Conservation (phyloP, 140 eudicot species). For the Anethum foeniculum region DNA sequence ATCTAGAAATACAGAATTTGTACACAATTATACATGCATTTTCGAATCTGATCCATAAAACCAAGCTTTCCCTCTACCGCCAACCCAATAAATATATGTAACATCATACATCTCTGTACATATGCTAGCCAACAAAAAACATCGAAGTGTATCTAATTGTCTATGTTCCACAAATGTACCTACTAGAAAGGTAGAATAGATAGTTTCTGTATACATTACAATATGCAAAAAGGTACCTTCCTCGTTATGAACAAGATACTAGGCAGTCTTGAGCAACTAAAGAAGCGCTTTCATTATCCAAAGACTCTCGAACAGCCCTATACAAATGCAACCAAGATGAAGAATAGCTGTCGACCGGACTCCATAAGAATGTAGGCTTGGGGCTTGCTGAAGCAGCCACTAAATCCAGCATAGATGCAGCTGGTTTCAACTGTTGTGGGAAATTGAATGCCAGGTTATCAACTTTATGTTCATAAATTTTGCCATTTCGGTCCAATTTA, state of each 20-base stretch:
- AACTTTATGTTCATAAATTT: conserved; percentile 84
- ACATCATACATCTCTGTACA: background rate
- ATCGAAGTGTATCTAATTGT: background rate
- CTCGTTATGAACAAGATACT: conserved; percentile 48
- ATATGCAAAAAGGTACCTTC: conserved; percentile 18
- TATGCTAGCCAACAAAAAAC: background rate
- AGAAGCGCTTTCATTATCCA: conserved; percentile 36
- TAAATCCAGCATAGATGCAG: conserved; percentile 62
- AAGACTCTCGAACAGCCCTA: conserved; percentile 49
- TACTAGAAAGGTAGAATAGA: background rate
- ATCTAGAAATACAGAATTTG: background rate
- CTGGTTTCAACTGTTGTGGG: conserved; percentile 59
- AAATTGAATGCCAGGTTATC: conserved; percentile 85
- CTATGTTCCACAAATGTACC: background rate
- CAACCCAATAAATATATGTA: background rate
- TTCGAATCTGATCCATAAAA: background rate
- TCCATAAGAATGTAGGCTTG: conserved; percentile 74
- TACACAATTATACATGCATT: background rate
- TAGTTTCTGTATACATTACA: conserved; percentile 9
- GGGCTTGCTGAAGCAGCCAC: conserved; percentile 75
- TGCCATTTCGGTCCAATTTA: conserved; percentile 76
- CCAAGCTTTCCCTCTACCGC: background rate
- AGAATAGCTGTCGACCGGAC: conserved; percentile 21
- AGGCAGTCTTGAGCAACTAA: conserved; percentile 42
- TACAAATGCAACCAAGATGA: conserved; percentile 74